Conservation (phyloP, 352 stramenopile genomes). For the Aphanomyces euteiches region DNA sequence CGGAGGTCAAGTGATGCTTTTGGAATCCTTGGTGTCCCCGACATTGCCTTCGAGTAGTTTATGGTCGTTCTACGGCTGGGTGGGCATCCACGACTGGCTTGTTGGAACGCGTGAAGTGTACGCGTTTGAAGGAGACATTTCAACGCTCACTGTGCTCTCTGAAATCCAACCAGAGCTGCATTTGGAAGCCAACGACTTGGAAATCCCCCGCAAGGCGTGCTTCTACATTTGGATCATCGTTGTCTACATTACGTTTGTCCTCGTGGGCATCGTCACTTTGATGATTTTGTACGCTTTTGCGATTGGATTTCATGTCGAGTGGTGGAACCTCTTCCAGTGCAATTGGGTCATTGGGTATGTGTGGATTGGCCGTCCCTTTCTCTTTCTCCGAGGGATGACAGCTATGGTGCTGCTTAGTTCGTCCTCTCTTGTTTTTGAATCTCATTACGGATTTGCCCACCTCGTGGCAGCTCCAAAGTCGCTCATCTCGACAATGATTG, state of each 20-base stretch:
- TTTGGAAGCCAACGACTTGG: background rate
- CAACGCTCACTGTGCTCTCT: background rate
- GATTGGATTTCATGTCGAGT: slow-evolving; percentile 1
- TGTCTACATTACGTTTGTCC: background rate
- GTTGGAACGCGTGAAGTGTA: slow-evolving; percentile 10
- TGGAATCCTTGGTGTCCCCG: background rate
- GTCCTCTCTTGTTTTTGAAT: background rate
- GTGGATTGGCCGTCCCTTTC: slow-evolving; percentile 23
- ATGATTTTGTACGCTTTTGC: background rate
- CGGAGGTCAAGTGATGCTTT: background rate
- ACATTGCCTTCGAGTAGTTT: background rate
- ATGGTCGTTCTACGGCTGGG: slow-evolving; percentile 14
- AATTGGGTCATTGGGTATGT: slow-evolving; percentile 17
- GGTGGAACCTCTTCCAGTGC: slow-evolving; percentile 8
- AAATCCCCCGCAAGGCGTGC: background rate
- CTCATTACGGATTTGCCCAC: background rate
- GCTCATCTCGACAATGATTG: background rate
- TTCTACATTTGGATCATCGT: slow-evolving; percentile 5
- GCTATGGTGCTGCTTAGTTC: slow-evolving; percentile 12
- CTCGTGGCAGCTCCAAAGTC: background rate
- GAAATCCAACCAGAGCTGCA: background rate
- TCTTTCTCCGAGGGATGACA: slow-evolving; percentile 15
- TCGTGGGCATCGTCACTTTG: background rate
- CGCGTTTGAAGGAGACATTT: slow-evolving; percentile 17
- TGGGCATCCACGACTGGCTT: slow-evolving; percentile 9